Evolutionary conservation across 2,329 filamentous ascomycete species (phyloP).

Genomic region (Juglanconis oblonga): DNA sequence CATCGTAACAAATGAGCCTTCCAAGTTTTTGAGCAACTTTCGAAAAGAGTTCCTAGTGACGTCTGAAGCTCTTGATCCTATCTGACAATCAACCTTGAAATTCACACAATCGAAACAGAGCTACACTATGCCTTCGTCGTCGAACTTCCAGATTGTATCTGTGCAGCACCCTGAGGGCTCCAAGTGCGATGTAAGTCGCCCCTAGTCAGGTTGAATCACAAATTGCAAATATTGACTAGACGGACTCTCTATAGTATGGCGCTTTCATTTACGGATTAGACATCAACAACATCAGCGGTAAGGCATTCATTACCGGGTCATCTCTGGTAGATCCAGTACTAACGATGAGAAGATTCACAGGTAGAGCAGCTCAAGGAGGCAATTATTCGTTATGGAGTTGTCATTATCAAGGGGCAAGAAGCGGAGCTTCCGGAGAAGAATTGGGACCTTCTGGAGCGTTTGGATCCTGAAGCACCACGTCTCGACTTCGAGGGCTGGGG

Average conservation of each 20-base stretch:
- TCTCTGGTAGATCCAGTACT: not conserved
- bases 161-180: too few species aligned
- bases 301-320: not conserved
- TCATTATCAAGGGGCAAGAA: not conserved
- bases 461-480: not conserved
- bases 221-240: too few species aligned
- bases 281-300: constrained; percentile 1
- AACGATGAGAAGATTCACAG: not conserved
- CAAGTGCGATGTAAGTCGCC: too few species aligned
- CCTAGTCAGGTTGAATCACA: too few species aligned
- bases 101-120: too few species aligned
- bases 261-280: constrained; percentile 1
- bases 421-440: not conserved
- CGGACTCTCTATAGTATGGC: constrained; percentile 3
- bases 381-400: not conserved
- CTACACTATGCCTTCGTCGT: too few species aligned
- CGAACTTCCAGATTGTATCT: too few species aligned
- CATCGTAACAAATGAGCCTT: too few species aligned
- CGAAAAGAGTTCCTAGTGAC: too few species aligned
- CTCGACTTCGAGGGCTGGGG: not conserved
- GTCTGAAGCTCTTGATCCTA: too few species aligned
- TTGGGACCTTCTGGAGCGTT: not conserved
- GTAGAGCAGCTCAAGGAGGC: not conserved
- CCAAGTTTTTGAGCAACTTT: too few species aligned
- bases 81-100: too few species aligned